These are phyloP conservation scores for Bremia lactucae DNA, from an alignment of 352 stramenopile genomes.

Conservation along the genomic window DNA sequence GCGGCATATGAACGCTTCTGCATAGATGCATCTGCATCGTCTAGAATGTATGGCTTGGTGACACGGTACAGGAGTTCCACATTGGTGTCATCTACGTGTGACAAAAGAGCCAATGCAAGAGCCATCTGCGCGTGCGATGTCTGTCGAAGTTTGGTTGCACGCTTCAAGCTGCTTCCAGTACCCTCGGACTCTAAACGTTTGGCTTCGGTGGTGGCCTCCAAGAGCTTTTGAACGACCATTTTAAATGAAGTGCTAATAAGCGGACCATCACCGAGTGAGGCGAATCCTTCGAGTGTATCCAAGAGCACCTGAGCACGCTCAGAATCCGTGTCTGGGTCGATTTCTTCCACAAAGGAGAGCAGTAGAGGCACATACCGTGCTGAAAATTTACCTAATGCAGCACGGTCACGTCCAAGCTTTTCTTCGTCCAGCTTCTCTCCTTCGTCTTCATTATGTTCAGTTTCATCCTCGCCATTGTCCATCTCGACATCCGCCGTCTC, in stretches of 20 bases:
- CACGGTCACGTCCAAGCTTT: conserved; percentile 62
- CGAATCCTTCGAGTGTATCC: conserved; percentile 78
- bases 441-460: conserved; percentile 30
- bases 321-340: conserved; percentile 66
- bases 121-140: conserved; percentile 67
- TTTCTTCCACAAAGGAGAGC: conserved; percentile 74
- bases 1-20: conserved; percentile 85
- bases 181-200: conserved; percentile 48
- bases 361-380: conserved; percentile 78
- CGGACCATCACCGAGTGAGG: conserved; percentile 50
- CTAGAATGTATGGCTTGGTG: conserved; percentile 81
- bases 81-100: conserved; percentile 67
- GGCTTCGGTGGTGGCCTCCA: conserved; percentile 71
- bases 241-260: conserved; percentile 72
- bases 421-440: conserved; percentile 60
- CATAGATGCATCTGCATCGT: conserved; percentile 78
- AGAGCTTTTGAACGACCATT: conserved; percentile 84
- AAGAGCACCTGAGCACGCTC: conserved; percentile 60
- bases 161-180: conserved; percentile 29
- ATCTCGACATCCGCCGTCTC: conserved; percentile 36
- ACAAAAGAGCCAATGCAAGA: conserved; percentile 64
- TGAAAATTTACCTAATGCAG: conserved; percentile 66
- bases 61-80: conserved; percentile 79
- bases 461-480: conserved; percentile 24
- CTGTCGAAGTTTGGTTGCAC: conserved; percentile 43